A percentile compares a stretch with the other conserved stretches of the same genome.
These are phyloP conservation scores for Trypanosoma scelopori DNA, from an alignment of 208 protist genomes.

Conservation along the genomic window DNA sequence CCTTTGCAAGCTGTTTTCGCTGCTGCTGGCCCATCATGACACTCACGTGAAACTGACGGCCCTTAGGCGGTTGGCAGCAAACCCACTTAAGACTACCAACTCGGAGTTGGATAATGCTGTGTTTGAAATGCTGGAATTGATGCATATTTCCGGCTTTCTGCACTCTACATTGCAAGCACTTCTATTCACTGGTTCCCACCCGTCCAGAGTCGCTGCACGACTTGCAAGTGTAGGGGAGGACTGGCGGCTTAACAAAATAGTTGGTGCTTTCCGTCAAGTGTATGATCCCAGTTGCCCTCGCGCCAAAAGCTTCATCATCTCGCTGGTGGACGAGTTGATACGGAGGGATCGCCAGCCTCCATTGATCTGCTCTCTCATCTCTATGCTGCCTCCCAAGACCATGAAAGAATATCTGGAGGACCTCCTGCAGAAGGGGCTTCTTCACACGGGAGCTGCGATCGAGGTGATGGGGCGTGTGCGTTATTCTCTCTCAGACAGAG, in stretches of 20 bases:
- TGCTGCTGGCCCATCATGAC: slow-evolving; percentile 15
- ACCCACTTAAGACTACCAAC: not conserved
- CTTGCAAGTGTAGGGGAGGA: slow-evolving; percentile 8
- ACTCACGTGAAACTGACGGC: not conserved
- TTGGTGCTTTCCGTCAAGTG: not conserved
- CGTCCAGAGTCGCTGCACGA: not conserved
- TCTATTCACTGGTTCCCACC: not conserved
- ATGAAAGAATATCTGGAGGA: not conserved
- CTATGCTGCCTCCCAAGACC: not conserved
- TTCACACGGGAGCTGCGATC: slow-evolving; percentile 14
- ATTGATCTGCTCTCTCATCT: slow-evolving; percentile 18
- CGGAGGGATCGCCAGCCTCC: slow-evolving; percentile 4
- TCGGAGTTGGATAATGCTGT: slow-evolving; percentile 2
- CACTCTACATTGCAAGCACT: not conserved
- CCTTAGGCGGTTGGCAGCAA: not conserved
- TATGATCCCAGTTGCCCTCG: not conserved
- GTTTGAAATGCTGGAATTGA: slow-evolving; percentile 2
- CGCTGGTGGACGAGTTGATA: slow-evolving; percentile 8
- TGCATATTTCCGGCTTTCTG: not conserved
- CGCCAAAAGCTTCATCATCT: slow-evolving; percentile 2
- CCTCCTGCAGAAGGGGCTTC: slow-evolving; percentile 2
- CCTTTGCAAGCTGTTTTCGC: slow-evolving; percentile 3
- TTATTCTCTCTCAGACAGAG: not conserved
- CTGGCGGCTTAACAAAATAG: not conserved
- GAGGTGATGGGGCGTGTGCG: not conserved